These are phyloP conservation scores for Diaporthe vexans DNA, from an alignment of 2,329 filamentous ascomycete genomes.

Conservation along the genomic window DNA sequence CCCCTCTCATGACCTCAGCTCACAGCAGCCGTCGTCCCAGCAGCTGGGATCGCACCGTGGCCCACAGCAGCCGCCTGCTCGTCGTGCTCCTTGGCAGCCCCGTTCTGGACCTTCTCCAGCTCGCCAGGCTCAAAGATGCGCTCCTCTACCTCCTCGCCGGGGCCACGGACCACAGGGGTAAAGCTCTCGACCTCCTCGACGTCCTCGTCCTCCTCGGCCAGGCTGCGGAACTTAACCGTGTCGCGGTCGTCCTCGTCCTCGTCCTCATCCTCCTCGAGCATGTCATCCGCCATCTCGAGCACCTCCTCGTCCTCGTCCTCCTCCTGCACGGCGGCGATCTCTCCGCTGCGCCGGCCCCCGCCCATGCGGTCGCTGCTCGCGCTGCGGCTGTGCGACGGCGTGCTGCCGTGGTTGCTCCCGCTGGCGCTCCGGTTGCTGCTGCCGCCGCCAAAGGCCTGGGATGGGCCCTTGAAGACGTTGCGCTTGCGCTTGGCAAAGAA, in stretches of 20 bases:
- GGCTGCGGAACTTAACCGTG: constrained; percentile 64
- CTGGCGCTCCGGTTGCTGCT: constrained; percentile 51
- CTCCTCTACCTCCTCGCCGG: constrained; percentile 43
- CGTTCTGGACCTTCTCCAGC: constrained; percentile 18
- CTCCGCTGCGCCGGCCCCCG: constrained; percentile 72
- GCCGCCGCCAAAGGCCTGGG: constrained; percentile 66
- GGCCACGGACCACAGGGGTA: constrained; percentile 40
- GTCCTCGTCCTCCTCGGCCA: constrained; percentile 62
- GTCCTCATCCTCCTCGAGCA: constrained; percentile 55
- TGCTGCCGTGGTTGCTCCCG: constrained; percentile 48
- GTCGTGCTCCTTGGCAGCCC: not conserved
- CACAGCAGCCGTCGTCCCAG: constrained; percentile 11
- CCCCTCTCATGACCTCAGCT: not conserved
- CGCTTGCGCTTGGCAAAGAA: constrained; percentile 87
- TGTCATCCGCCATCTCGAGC: constrained; percentile 45
- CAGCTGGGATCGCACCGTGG: not conserved
- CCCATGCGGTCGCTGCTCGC: constrained; percentile 75
- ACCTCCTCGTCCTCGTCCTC: constrained; percentile 72
- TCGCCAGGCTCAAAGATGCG: constrained; percentile 41
- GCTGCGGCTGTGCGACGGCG: constrained; percentile 61
- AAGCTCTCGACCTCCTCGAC: constrained; percentile 53
- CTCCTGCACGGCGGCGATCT: constrained; percentile 77
- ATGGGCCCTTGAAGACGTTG: constrained; percentile 85
- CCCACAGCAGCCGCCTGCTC: not conserved
- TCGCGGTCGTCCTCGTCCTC: constrained; percentile 61